Evolutionary conservation across 352 stramenopile genomes (phyloP).

Genomic region (Stramenopiles sp.): DNA sequence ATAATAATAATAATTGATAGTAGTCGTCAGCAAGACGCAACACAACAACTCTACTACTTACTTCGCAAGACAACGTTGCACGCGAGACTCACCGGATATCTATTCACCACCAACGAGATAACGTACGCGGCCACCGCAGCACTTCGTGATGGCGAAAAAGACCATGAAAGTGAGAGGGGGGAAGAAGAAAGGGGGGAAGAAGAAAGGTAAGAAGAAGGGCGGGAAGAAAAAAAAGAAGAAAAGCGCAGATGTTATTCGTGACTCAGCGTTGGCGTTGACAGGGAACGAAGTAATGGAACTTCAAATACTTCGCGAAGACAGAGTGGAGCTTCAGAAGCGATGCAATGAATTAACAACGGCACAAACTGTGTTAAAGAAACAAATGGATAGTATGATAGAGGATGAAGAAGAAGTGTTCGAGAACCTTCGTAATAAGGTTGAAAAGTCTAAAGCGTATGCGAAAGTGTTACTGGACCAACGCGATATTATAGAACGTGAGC

Average conservation of each 20-base stretch:
- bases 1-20: too few species aligned
- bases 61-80: too few species aligned
- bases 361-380: neutral
- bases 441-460: neutral
- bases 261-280: neutral
- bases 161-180: neutral
- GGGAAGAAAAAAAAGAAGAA: neutral
- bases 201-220: neutral
- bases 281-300: constrained; percentile 1
- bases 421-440: neutral
- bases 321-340: neutral
- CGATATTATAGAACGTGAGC: neutral
- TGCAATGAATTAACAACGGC: neutral
- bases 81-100: too few species aligned
- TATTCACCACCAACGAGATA: too few species aligned
- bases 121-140: too few species aligned
- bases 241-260: neutral
- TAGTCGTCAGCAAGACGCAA: too few species aligned
- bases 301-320: neutral
- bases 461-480: neutral
- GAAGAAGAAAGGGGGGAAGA: neutral
- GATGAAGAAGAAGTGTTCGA: neutral
- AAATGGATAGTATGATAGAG: neutral
- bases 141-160: constrained; percentile 1
- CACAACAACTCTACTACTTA: too few species aligned